Conservation (phyloP, 192 early-diverging fungal species). For the Chytriomyces sp. region DNA sequence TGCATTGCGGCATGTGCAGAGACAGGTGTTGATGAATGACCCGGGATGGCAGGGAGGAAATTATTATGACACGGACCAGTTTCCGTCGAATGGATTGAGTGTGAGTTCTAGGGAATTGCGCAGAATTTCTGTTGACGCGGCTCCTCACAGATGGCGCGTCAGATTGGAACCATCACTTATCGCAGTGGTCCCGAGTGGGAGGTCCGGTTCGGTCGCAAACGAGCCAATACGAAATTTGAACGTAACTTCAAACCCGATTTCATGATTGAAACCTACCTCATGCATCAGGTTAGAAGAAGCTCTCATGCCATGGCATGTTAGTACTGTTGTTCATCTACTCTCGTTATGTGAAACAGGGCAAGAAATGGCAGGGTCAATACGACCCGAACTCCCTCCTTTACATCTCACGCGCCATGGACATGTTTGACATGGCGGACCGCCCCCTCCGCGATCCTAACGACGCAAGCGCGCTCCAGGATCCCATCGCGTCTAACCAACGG, state of each 20-base stretch:
- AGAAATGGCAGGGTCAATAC: constrained; percentile 5
- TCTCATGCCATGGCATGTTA: background rate
- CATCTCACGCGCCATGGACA: too few species aligned
- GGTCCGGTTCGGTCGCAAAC: constrained; percentile 84
- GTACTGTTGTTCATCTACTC: too few species aligned
- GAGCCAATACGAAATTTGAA: constrained; percentile 77
- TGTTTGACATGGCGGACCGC: constrained; percentile 82
- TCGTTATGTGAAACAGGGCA: background rate
- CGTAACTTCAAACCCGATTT: too few species aligned
- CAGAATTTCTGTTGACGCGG: too few species aligned
- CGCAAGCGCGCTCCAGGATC: background rate
- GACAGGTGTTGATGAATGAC: constrained; percentile 92
- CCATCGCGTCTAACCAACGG: too few species aligned
- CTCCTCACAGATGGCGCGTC: constrained; percentile 16
- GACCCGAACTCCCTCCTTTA: constrained; percentile 55
- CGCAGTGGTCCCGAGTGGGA: constrained; percentile 98
- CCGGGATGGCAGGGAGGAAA: constrained; percentile 93
- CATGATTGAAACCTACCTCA: constrained; percentile 91
- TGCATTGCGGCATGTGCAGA: constrained; percentile 87
- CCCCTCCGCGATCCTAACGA: background rate
- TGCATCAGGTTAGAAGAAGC: constrained; percentile 63
- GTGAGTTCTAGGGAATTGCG: too few species aligned
- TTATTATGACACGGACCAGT: constrained; percentile 73
- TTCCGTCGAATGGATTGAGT: constrained; percentile 95
- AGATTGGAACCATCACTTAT: too few species aligned